These are phyloP conservation scores for Boletus rubroflammeus DNA, from an alignment of 768 basidiomycete genomes.

Conservation along the genomic window DNA sequence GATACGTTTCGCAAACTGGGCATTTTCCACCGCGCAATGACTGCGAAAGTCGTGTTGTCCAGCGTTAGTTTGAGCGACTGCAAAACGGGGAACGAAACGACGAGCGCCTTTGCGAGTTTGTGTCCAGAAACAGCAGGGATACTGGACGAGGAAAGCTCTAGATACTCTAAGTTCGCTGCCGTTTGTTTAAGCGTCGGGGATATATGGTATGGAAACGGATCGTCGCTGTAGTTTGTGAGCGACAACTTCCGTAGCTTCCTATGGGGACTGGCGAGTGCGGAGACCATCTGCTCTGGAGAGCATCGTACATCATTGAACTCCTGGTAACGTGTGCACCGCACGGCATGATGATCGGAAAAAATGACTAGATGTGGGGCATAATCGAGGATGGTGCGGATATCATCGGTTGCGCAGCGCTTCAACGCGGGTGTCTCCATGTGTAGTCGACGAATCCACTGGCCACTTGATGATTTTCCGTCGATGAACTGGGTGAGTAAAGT, in stretches of 20 bases:
- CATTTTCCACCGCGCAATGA: conserved; percentile 65
- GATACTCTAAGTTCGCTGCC: conserved; percentile 56
- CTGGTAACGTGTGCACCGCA: conserved; percentile 52
- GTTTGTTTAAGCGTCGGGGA: conserved; percentile 50
- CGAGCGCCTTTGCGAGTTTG: conserved; percentile 15
- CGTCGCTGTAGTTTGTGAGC: conserved; percentile 73
- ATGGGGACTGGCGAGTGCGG: conserved; percentile 52
- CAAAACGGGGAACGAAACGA: conserved; percentile 55
- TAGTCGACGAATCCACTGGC: conserved; percentile 54
- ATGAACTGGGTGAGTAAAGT: conserved; percentile 44
- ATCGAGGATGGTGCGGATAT: conserved; percentile 67
- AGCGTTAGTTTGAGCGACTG: conserved; percentile 66
- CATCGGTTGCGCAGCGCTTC: conserved; percentile 61
- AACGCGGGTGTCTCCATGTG: conserved; percentile 67
- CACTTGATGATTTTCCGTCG: conserved; percentile 35
- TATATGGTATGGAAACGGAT: conserved; percentile 52
- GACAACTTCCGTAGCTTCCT: conserved; percentile 54
- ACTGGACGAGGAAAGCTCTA: conserved; percentile 62
- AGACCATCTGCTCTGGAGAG: conserved; percentile 56
- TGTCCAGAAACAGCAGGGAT: conserved; percentile 39
- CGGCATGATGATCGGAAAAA: conserved; percentile 62
- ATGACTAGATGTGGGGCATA: conserved; percentile 56
- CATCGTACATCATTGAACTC: conserved; percentile 42
- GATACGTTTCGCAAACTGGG: conserved; percentile 60
- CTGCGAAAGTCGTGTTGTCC: conserved; percentile 66